A percentile compares a stretch with the other conserved stretches of the same genome.
phyloP scores from a whole-genome alignment of 805 yeast species.

The Wickerhamiella azyma region DNA sequence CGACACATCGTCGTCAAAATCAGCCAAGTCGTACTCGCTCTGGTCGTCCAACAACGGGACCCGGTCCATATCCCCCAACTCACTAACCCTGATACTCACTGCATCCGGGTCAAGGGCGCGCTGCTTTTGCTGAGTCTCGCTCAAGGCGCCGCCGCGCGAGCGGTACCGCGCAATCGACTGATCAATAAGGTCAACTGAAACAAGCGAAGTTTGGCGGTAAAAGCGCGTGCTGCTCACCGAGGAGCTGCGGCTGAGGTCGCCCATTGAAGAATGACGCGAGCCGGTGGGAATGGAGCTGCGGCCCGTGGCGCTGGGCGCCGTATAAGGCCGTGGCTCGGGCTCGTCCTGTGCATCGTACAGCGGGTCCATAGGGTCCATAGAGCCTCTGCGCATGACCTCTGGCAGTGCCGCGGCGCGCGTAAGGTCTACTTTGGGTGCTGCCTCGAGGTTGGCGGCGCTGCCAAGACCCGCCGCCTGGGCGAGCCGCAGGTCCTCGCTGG shows the following conservation, averaged over 20 bases:
- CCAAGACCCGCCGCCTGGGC: background rate
- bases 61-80: conserved; percentile 1
- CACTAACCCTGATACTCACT: background rate
- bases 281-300: conserved; percentile 8
- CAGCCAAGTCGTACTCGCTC: conserved; percentile 3
- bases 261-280: conserved; percentile 8
- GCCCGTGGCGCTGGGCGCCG: background rate
- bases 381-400: background rate
- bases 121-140: background rate
- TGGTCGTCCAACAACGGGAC: conserved; percentile 5
- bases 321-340: background rate
- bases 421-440: background rate
- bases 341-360: background rate
- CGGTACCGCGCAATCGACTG: conserved; percentile 10
- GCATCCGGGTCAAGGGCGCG: background rate
- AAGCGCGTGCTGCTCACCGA: conserved; percentile 13
- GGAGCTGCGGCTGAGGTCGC: conserved; percentile 6
- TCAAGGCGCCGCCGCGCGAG: conserved; percentile 2
- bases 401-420: background rate
- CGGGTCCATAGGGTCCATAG: background rate
- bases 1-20: conserved; percentile 4
- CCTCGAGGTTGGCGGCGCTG: no score
- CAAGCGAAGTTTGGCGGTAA: conserved; percentile 20
- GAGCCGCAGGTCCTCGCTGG: no score
- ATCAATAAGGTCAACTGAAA: conserved; percentile 17